These are phyloP conservation scores for Aspergillus calidoustus DNA, from an alignment of 2,329 filamentous ascomycete species.

Conservation along the genomic window DNA sequence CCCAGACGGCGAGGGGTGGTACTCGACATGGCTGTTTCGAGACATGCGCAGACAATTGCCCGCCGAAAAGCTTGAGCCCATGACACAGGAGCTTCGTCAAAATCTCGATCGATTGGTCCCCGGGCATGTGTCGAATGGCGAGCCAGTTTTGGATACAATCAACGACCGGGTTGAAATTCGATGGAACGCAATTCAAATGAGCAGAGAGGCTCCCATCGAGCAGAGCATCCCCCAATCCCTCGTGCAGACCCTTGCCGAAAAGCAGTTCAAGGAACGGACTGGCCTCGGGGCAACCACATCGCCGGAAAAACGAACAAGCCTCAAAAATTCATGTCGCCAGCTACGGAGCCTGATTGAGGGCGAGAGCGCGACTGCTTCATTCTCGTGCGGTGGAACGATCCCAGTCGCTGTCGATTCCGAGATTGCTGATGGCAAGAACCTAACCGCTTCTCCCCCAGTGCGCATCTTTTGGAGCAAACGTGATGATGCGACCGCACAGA, in stretches of 20 bases:
- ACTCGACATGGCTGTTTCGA: background rate
- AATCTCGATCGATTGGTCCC: background rate
- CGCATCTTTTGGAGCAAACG: constrained; percentile 14
- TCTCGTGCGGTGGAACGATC: constrained; percentile 3
- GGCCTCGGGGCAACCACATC: background rate
- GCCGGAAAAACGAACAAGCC: background rate
- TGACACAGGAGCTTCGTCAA: background rate
- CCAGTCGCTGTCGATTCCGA: background rate
- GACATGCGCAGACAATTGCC: background rate
- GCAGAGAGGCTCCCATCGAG: background rate
- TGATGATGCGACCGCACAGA: background rate
- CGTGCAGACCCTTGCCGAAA: background rate
- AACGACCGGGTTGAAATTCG: background rate
- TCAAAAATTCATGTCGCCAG: constrained; percentile 1
- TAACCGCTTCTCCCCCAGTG: constrained; percentile 4
- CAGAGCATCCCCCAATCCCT: background rate
- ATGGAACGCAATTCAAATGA: background rate
- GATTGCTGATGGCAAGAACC: too few relatives aligned
- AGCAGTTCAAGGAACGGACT: background rate
- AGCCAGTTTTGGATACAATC: background rate
- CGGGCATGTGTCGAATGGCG: background rate
- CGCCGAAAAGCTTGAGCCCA: background rate
- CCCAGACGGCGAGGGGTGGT: background rate
- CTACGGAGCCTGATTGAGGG: background rate
- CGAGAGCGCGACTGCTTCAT: background rate